Base-by-base conservation (phyloP, 2,329 filamentous ascomycete species). In the Calonectria henricotiae region DNA sequence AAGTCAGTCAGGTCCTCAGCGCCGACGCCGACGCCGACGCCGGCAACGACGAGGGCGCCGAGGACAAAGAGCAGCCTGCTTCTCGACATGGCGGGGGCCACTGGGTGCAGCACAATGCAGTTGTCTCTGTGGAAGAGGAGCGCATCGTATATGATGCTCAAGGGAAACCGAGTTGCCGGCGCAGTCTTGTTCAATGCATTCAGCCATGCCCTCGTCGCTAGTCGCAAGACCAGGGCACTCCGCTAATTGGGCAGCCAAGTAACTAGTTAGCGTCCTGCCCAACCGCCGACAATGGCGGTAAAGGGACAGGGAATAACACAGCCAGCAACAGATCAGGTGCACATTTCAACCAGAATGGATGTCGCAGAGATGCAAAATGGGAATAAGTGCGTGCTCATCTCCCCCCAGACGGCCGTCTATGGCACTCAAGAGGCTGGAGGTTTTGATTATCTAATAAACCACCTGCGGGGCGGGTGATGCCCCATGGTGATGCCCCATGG, bases 1-100 rank as follows among this genome's bases (percentile, higher is more conserved):
- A 55, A 55, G 32, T 55, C 51, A 32, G 51, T 55, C 32, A 55
- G 32, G 51, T 55, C 51, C 51, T 55, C 51, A 11, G 51, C 51
- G 51, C 51, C 32, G 12, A 25, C 44, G 44, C 51, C 32, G 12
- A 25, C n/a, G n/a, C n/a, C n/a, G n/a, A n/a, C 20, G 51, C 51
- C 51, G 37, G 51, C 51, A 39, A 35, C 12, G 32, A 30, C 32
- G 9, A 55, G 15, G 32, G n/a, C 51, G 51, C 51, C 51, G 51
- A 55, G 32, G 11, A 55, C 51, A 17, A 55, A 15, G 51, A 55
- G 32, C 35, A 55, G 32, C 32, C 32, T 35, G 30, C 5, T n/a
- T 55, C 32, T 37, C 12, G 27, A 35, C 51, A 55, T 55, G 11
- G 51, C 51, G 15, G 20, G 11, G 35, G 13, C 32, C 32, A 20